Percentiles rank a stretch among this genome's conserved stretches.
phyloP scores from a whole-genome alignment of 495 filamentous ascomycete genomes.

The Amniculicola lignicola region DNA sequence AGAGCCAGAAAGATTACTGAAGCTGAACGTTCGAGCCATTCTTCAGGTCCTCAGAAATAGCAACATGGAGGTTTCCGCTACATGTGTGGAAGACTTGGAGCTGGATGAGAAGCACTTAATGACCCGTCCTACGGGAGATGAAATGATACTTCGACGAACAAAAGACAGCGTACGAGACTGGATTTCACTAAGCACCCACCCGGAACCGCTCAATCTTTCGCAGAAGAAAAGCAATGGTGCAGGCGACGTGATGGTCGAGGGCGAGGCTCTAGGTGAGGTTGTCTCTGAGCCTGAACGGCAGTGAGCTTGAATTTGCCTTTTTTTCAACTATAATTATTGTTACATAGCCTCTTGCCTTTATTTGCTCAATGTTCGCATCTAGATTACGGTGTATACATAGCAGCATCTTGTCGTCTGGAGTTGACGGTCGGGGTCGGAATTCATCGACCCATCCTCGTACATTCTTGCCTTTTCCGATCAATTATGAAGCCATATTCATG shows the following conservation, averaged over 20 bases:
- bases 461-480: too few species aligned
- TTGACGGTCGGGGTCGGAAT: too few species aligned
- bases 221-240: slow-evolving; percentile 20
- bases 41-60: slow-evolving; percentile 58
- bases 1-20: slow-evolving; percentile 59
- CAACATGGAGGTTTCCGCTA: slow-evolving; percentile 52
- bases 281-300: not conserved
- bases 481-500: too few species aligned
- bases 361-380: too few species aligned
- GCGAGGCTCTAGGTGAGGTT: slow-evolving; percentile 32
- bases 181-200: slow-evolving; percentile 25
- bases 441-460: too few species aligned
- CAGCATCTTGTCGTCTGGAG: too few species aligned
- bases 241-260: slow-evolving; percentile 30
- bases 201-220: not conserved
- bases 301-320: too few species aligned
- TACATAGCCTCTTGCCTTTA: too few species aligned
- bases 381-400: too few species aligned
- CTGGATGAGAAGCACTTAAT: slow-evolving; percentile 2
- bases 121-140: slow-evolving; percentile 7
- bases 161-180: slow-evolving; percentile 29
- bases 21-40: slow-evolving; percentile 61
- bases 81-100: slow-evolving; percentile 50
- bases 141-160: slow-evolving; percentile 23
- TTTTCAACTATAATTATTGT: too few species aligned